Evolutionary conservation across 179 eudicot species (phyloP).

Genomic region (Drosera spatulata): DNA sequence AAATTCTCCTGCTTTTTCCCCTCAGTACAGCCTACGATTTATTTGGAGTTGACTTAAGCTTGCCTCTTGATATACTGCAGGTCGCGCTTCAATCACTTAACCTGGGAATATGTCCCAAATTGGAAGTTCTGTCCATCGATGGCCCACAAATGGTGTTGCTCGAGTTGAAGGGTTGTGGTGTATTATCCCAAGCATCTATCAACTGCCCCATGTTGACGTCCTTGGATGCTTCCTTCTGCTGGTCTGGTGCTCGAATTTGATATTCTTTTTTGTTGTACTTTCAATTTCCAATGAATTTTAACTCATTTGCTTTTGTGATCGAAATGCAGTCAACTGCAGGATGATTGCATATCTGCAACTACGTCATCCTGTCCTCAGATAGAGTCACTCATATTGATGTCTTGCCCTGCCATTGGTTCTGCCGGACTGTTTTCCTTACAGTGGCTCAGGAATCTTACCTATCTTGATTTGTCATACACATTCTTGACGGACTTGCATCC

Average conservation of each 20-base stretch:
- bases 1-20: too few relatives aligned
- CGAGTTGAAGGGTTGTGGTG: slow-evolving; percentile 98
- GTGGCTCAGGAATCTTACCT: slow-evolving; percentile 55
- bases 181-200: slow-evolving; percentile 73
- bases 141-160: slow-evolving; percentile 82
- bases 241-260: slow-evolving; percentile 24
- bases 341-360: slow-evolving; percentile 77
- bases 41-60: not conserved
- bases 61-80: slow-evolving; percentile 23
- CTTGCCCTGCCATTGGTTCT: slow-evolving; percentile 84
- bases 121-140: slow-evolving; percentile 58
- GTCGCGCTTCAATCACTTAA: slow-evolving; percentile 86
- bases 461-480: slow-evolving; percentile 91
- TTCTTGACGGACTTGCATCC: slow-evolving; percentile 80
- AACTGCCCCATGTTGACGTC: slow-evolving; percentile 76
- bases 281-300: not conserved
- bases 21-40: not conserved
- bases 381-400: slow-evolving; percentile 81
- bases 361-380: slow-evolving; percentile 70
- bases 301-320: slow-evolving; percentile 9
- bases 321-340: slow-evolving; percentile 66
- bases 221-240: slow-evolving; percentile 96
- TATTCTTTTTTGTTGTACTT: not conserved
- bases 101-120: slow-evolving; percentile 91
- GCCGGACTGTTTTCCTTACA: slow-evolving; percentile 64